A percentile compares a stretch with the other conserved stretches of the same genome.
Evolutionary conservation across 352 stramenopile species (phyloP).

Genomic region (Phytophthora megakarya): DNA sequence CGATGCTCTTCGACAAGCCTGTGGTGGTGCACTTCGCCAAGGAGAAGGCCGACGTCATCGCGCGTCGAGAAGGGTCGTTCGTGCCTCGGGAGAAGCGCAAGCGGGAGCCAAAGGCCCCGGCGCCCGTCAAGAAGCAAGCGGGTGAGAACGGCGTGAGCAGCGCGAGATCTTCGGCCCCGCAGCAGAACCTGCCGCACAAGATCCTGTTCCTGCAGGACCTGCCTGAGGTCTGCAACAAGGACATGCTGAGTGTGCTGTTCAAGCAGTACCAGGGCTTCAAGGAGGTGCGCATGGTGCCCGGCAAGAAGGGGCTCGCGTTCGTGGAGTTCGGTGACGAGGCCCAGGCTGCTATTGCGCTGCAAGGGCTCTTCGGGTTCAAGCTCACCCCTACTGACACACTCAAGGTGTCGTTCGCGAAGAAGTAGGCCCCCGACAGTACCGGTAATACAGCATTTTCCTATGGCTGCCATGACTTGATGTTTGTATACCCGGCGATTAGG

Average conservation of each 20-base stretch:
- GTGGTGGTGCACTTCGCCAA: conserved; percentile 84
- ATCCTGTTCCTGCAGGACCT: conserved; percentile 95
- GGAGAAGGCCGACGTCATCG: conserved; percentile 84
- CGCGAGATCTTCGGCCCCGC: conserved; percentile 27
- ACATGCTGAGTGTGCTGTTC: conserved; percentile 97
- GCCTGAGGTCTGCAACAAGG: conserved; percentile 94
- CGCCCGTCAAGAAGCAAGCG: conserved; percentile 35
- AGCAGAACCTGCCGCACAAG: conserved; percentile 84
- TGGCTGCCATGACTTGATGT: conserved; percentile 16
- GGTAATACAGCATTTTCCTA: conserved; percentile 21
- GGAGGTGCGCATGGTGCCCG: conserved; percentile 95
- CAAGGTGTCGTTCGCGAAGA: conserved; percentile 88
- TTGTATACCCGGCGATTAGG: conserved; percentile 16
- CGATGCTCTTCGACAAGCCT: conserved; percentile 89
- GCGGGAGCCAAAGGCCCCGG: conserved; percentile 53
- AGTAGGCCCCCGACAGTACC: too few species aligned
- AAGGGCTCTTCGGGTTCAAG: conserved; percentile 85
- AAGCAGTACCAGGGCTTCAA: conserved; percentile 97
- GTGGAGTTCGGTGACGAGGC: conserved; percentile 95
- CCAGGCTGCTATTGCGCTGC: conserved; percentile 79
- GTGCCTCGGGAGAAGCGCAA: conserved; percentile 85
- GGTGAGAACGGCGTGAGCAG: conserved; percentile 28
- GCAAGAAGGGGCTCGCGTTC: conserved; percentile 94
- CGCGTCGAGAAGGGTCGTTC: conserved; percentile 71
- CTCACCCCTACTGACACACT: conserved; percentile 82